Evolutionary conservation across 192 early-diverging fungal species (phyloP).

Genomic region (Coemansia sp.): DNA sequence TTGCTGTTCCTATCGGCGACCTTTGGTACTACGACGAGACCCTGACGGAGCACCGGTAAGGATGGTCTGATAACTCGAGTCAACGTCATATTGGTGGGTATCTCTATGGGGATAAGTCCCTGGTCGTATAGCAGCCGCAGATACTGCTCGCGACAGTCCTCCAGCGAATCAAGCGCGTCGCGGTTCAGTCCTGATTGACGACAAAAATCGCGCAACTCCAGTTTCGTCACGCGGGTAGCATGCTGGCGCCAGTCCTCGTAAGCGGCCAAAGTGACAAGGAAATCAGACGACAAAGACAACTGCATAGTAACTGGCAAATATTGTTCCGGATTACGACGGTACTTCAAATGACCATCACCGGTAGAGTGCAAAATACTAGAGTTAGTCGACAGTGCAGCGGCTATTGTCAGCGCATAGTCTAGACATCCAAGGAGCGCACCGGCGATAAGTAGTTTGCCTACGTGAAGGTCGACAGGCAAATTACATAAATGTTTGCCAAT

Average conservation of each 20-base stretch:
- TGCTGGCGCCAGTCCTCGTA: slow-evolving; percentile 26
- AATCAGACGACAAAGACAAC: slow-evolving; percentile 15
- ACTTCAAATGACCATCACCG: background rate
- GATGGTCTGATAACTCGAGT: background rate
- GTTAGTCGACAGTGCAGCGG: slow-evolving; percentile 51
- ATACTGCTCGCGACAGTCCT: slow-evolving; percentile 37
- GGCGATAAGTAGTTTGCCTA: slow-evolving; percentile 74
- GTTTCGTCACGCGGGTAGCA: background rate
- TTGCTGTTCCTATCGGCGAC: slow-evolving; percentile 8
- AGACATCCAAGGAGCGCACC: slow-evolving; percentile 74
- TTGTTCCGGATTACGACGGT: background rate
- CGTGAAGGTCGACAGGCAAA: slow-evolving; percentile 71
- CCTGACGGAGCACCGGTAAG: background rate
- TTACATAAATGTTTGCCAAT: slow-evolving; percentile 69
- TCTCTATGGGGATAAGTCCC: slow-evolving; percentile 4
- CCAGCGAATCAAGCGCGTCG: slow-evolving; percentile 24
- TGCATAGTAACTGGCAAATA: slow-evolving; percentile 4
- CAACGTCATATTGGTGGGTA: background rate
- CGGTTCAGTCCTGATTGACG: slow-evolving; percentile 5
- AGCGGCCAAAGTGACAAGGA: slow-evolving; percentile 13
- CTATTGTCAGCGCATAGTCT: slow-evolving; percentile 75
- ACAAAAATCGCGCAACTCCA: slow-evolving; percentile 6
- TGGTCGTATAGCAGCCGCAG: slow-evolving; percentile 13
- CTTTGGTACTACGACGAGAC: slow-evolving; percentile 12
- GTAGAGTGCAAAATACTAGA: slow-evolving; percentile 11